Evolutionary conservation across 192 early-diverging fungal genomes (phyloP), one percentile per base, ranked within the genome.

Genomic region (Spizellomyces punctatus): DNA sequence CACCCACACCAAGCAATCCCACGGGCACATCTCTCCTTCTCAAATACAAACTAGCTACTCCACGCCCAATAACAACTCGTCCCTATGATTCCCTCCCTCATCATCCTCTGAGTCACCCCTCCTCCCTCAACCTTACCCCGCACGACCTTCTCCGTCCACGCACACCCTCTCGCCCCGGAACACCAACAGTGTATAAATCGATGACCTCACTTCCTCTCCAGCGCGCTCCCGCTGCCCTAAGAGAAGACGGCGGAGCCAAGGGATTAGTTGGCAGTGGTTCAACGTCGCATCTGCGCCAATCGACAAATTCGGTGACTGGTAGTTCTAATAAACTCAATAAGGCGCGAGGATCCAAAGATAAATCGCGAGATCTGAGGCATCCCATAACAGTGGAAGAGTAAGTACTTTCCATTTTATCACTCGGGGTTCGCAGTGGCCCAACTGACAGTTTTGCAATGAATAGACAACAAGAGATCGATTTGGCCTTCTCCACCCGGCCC

Each of bases 401-500:
- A 61, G 59, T 61, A 42, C 27, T 36, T 36, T 3, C 27, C 27
- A 36, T 36, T 36, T 36, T 36, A 36, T 36, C 27, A 36, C 27
- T 36, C 27, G 27, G 27, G 27, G 27, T 36, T 36, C 3, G 27
- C 27, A 36, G 3, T 36, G 3, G 27, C 0, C 3, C 27, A 36
- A 36, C 27, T 36, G 27, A 36, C 27, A 36, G 27, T 36, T 36
- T 36, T 36, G 27, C 27, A 3, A 36, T 36, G 14, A 8, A 19
- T 45, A 71, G 45, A 19, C 63, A 44, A 41, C 49, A 59, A 42
- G 84, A 85, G 61, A 82, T 85, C 47, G 61, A 79, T 42, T 58
- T 75, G 10, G 84, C 75, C 2, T 85, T 85, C 58, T 70, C 81
- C 14, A 78, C 78, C 2, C 66, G 80, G 5, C 76, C 81, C 22